Conservation (phyloP, 2,329 filamentous ascomycete species). For the Dothistroma pini region DNA sequence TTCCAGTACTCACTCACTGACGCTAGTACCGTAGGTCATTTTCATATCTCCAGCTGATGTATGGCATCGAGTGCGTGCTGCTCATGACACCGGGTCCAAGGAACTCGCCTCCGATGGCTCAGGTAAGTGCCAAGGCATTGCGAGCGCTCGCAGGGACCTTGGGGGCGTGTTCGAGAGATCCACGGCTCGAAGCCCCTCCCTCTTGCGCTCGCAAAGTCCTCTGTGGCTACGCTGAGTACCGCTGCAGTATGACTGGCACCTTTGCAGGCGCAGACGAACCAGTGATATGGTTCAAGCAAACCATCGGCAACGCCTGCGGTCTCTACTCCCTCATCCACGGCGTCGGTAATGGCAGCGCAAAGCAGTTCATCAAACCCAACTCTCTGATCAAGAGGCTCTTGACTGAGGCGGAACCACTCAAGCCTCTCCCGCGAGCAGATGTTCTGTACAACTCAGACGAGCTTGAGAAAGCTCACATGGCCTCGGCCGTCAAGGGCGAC, state of each 20-base stretch:
- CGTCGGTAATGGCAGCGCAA: slow-evolving; percentile 49
- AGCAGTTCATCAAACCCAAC: slow-evolving; percentile 41
- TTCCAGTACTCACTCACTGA: neutral
- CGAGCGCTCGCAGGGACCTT: neutral
- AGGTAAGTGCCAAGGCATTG: neutral
- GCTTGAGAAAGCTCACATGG: slow-evolving; percentile 44
- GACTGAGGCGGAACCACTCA: slow-evolving; percentile 43
- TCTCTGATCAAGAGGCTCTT: slow-evolving; percentile 47
- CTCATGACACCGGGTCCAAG: slow-evolving; percentile 38
- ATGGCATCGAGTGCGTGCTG: slow-evolving; percentile 41
- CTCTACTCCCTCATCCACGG: slow-evolving; percentile 56
- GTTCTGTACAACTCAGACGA: slow-evolving; percentile 49
- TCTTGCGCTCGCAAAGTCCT: neutral
- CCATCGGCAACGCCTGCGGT: slow-evolving; percentile 56
- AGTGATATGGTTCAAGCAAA: slow-evolving; percentile 58
- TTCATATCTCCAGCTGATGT: slow-evolving; percentile 49
- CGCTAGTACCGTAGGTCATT: slow-evolving; percentile 29
- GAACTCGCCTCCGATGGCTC: slow-evolving; percentile 41
- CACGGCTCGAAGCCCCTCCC: neutral
- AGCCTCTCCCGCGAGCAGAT: slow-evolving; percentile 45
- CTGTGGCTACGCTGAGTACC: neutral
- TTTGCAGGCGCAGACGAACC: slow-evolving; percentile 47
- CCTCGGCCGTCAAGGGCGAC: slow-evolving; percentile 43
- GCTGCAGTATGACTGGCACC: neutral
- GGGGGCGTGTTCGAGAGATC: neutral